These are phyloP conservation scores for Liriodendron chinense DNA, from an alignment of 164 flowering plant species.

Conservation along the genomic window DNA sequence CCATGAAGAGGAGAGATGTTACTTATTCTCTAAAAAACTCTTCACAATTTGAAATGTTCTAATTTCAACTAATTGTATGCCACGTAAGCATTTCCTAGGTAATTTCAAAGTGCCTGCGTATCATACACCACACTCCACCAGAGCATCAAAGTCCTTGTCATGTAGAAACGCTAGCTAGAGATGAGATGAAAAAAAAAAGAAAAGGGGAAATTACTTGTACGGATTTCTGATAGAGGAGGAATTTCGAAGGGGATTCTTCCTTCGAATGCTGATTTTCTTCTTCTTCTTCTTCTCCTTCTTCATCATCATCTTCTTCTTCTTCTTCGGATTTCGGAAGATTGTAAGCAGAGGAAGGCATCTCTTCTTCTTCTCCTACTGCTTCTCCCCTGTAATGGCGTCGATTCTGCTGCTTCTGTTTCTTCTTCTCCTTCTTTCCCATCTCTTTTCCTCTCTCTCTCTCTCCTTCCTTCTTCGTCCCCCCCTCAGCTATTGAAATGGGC, in stretches of 20 bases:
- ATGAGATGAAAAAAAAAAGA: background rate
- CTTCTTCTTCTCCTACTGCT: conserved; percentile 28
- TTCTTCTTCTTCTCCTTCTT: conserved; percentile 20
- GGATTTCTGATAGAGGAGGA: conserved; percentile 79
- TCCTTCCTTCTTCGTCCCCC: background rate
- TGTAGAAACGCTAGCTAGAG: background rate
- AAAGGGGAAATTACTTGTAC: conserved; percentile 61
- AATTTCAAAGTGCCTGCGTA: too few species aligned
- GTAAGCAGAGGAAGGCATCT: conserved; percentile 12
- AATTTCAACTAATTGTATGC: too few species aligned
- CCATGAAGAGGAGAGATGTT: background rate
- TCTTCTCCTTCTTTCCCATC: conserved; percentile 82
- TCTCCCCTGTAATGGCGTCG: conserved; percentile 20
- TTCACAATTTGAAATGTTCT: too few species aligned
- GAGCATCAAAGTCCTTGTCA: too few species aligned
- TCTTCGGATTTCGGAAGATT: background rate
- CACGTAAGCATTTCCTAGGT: too few species aligned
- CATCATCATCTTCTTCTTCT: conserved; percentile 29
- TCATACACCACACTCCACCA: too few species aligned
- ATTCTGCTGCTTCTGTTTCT: conserved; percentile 29
- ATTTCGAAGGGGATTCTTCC: conserved; percentile 57
- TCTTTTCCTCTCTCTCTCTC: too few species aligned
- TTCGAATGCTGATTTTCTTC: conserved; percentile 10
- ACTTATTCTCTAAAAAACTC: background rate
- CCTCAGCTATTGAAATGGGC: too few species aligned